phyloP scores from a whole-genome alignment of 192 early-diverging fungal genomes.

The Paraglomus occultum region DNA sequence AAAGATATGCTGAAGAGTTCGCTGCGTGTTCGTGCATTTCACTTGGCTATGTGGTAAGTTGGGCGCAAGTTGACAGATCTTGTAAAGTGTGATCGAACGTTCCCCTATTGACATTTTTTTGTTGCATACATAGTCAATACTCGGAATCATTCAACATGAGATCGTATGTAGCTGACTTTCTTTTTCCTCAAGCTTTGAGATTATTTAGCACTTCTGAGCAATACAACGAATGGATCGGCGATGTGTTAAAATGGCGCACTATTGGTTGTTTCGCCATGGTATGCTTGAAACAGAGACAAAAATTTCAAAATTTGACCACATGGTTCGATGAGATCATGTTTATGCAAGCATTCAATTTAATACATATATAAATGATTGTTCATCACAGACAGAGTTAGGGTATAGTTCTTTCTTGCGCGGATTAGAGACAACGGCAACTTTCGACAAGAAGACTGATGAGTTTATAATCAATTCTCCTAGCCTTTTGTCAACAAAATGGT shows the following conservation, averaged over 20 bases:
- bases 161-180: conserved; percentile 57
- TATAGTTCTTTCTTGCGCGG: conserved; percentile 59
- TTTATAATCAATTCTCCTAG: conserved; percentile 63
- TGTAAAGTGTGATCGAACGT: not conserved
- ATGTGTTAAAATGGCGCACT: conserved; percentile 52
- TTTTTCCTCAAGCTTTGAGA: conserved; percentile 54
- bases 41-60: conserved; percentile 39
- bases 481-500: conserved; percentile 60
- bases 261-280: conserved; percentile 70
- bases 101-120: not conserved
- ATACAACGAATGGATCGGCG: conserved; percentile 48
- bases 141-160: conserved; percentile 61
- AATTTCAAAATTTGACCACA: not conserved
- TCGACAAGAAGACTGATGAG: conserved; percentile 52
- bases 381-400: conserved; percentile 57
- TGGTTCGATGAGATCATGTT: not conserved
- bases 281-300: conserved; percentile 4
- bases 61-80: no score
- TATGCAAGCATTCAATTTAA: not conserved
- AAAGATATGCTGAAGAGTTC: conserved; percentile 40
- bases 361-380: not conserved
- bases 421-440: conserved; percentile 66
- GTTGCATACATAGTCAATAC: conserved; percentile 37
- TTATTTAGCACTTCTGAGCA: conserved; percentile 61
- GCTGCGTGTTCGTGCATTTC: conserved; percentile 37